Evolutionary conservation across 2,329 filamentous ascomycete genomes (phyloP), one percentile per base, ranked within the genome.

Genomic region (Pseudogymnoascus destructans): DNA sequence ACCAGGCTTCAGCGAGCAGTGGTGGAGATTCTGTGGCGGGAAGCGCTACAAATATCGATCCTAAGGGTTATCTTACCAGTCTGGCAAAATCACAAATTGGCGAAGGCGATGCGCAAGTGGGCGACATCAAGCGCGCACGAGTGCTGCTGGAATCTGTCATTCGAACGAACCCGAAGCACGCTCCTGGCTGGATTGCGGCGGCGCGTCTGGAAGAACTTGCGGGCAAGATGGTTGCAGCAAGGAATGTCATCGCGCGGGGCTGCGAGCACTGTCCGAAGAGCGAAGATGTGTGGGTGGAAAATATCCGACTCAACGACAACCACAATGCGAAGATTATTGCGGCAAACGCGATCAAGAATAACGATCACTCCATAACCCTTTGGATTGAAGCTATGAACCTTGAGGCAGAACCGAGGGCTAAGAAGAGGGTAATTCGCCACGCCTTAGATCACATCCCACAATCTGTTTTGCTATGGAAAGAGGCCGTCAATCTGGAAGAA

Each of bases 331-430:
- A 95, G 73, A 84, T 98, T 61, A 95, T 98, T 64, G 93, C 91
- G 5, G 89, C 91, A 7, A 86, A 91, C 64, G 93, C 92, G 3
- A 95, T 98, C 67, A 89, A 95, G 70, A 84, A 89, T 57, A 97
- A 97, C 65, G 86, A 89, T 61, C 82, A 84, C 59, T 95, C 91
- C 0, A 91, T 95, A 8, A 81, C 85, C 63, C 75, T 98, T 7
- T 98, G 93, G 93, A 85, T 95, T 5, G 91, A 95, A 69, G 95
- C 93, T 0, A 96, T 96, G 84, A 88, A 89, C 63, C 74, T 98
- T 21, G 93, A 98, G 70, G 82, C 83, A 6, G 86, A 95, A 54
- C 74, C 82, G 1, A 81, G 85, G 60, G 88, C 89, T 9, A 95
- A 95, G 73, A 97, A 97, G 73, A 85, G 90, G 68, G 93, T 98